Base-by-base conservation (phyloP, 1,284 basidiomycete species). In the Boletus mariae region DNA sequence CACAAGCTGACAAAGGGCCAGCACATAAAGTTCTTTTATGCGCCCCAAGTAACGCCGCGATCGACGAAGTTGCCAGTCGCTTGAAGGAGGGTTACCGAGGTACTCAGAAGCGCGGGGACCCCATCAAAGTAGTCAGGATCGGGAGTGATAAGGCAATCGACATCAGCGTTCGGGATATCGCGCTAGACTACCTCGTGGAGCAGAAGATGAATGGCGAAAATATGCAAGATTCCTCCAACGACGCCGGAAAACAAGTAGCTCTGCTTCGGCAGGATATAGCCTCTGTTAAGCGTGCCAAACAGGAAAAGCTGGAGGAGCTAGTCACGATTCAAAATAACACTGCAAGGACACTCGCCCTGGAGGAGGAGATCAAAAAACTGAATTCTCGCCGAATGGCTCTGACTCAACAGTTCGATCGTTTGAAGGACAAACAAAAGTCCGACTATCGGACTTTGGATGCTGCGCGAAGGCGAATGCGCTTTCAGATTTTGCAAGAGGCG, bases 21-120 rank as follows among this genome's bases (percentile, higher is more conserved):
- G 71, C 77, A 3, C 74, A 83, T 54, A 97, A 97, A 69, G 77
- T 99, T 44, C 80, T 99, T 15, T 78, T 99, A 28, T 99, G 97
- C 66, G 97, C 97, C 0, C 97, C 97, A 1, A 96, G 92, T 76
- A 99, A 99, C 69, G 97, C 97, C 13, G 97, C 97, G 40, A 96
- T 99, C 49, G 95, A 99, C 67, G 97, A 99, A 73, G 87, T 99
- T 26, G 92, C 93, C 6, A 83, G 84, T 64, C 87, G 97, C 52
- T 74, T 98, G 40, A 91, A 90, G 68, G 85, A 91, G 35, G 87
- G 90, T 5, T 82, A 90, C 34, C 79, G 83, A 34, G 78, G 81
- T 20, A 70, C 82, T 10, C 75, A 82, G 26, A 84, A 83, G 46
- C 74, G 75, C 49, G 73, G 78, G 7, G 72, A 82, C 20, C 66